Evolutionary conservation across 495 filamentous ascomycete genomes (phyloP).

Genomic region (Darksidea phi): DNA sequence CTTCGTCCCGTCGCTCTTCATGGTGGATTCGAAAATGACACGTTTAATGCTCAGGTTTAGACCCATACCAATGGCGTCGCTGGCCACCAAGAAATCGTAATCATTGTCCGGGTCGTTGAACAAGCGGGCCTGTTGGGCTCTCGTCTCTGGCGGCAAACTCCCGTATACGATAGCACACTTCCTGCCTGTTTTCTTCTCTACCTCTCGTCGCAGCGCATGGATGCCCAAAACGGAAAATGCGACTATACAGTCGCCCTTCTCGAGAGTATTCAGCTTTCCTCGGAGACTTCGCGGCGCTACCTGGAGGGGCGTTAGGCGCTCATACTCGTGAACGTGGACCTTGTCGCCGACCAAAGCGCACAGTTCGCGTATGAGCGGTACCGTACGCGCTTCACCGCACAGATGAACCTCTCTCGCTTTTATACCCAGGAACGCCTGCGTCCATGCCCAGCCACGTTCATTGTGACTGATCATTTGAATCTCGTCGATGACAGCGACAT

Average conservation of each 20-base stretch:
- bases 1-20: conserved; percentile 61
- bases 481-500: conserved; percentile 95
- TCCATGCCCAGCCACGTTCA: conserved; percentile 94
- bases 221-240: conserved; percentile 78
- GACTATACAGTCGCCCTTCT: conserved; percentile 89
- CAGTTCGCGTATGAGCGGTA: conserved; percentile 77
- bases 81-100: conserved; percentile 90
- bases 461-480: conserved; percentile 91
- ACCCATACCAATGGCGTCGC: conserved; percentile 97
- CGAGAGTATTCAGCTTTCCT: conserved; percentile 61
- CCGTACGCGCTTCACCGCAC: conserved; percentile 83
- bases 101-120: conserved; percentile 95
- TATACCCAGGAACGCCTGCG: conserved; percentile 82
- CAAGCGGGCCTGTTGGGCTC: conserved; percentile 81
- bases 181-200: conserved; percentile 71
- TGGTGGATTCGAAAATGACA: conserved; percentile 76
- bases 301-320: conserved; percentile 76
- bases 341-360: conserved; percentile 79
- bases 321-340: conserved; percentile 74
- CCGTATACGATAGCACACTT: conserved; percentile 93
- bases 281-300: conserved; percentile 60
- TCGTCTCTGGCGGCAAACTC: conserved; percentile 83
- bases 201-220: conserved; percentile 72
- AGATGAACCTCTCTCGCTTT: conserved; percentile 86
- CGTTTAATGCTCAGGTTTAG: conserved; percentile 91